Evolutionary conservation across 2,329 filamentous ascomycete genomes (phyloP).

Genomic region (Talaromyces sp.): DNA sequence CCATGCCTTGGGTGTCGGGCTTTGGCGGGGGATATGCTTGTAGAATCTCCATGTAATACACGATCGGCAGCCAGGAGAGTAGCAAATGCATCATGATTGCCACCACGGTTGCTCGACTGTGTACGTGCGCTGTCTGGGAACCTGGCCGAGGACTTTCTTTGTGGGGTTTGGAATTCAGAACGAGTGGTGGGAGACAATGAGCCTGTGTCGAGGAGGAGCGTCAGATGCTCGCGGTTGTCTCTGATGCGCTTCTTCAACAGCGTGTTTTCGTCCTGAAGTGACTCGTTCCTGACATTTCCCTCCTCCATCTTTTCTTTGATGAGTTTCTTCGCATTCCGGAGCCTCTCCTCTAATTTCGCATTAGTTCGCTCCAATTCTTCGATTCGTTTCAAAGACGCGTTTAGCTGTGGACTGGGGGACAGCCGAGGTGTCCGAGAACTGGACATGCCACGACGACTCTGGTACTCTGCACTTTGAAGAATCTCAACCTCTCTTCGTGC

Average conservation of each 20-base stretch:
- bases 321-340: conserved; percentile 69
- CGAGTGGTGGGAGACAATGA: conserved; percentile 59
- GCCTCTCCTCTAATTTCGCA: conserved; percentile 55
- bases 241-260: conserved; percentile 77
- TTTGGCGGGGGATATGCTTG: conserved; percentile 62
- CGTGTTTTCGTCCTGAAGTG: conserved; percentile 68
- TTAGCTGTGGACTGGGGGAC: conserved; percentile 47
- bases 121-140: conserved; percentile 35
- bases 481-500: conserved; percentile 83
- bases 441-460: conserved; percentile 56
- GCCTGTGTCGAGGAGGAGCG: conserved; percentile 69
- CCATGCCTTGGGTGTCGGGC: conserved; percentile 44
- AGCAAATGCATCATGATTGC: conserved; percentile 63
- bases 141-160: conserved; percentile 36
- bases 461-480: conserved; percentile 67
- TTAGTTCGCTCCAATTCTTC: conserved; percentile 64
- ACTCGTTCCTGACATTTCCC: conserved; percentile 66
- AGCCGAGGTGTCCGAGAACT: conserved; percentile 37
- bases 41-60: conserved; percentile 71
- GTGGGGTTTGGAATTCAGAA: conserved; percentile 42
- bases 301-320: conserved; percentile 76
- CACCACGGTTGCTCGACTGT: conserved; percentile 39
- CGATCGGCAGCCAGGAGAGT: conserved; percentile 69
- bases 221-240: conserved; percentile 84
- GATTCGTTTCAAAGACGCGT: conserved; percentile 55